Base-by-base conservation (phyloP, 345 rosid genomes). In the Lumnitzera littorea region DNA sequence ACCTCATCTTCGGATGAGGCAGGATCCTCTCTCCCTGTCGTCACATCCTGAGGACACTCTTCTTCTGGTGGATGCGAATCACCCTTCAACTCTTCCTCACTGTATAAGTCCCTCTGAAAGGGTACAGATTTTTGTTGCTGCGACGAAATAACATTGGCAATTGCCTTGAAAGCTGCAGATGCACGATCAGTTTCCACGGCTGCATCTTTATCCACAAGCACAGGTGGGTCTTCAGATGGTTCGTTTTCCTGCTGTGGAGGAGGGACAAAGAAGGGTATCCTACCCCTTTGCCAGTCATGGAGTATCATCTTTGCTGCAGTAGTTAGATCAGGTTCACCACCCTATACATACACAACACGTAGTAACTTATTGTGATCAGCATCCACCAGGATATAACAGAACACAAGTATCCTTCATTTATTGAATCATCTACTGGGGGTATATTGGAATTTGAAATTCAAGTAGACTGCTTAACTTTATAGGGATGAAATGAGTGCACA, bases 211-310 rank as follows among this genome's bases (percentile, higher is more conserved):
- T 78, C 84, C 12, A 75, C 61, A 23, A 67, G 66, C 15, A 71
- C 70, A 20, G 55, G 55, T 53, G 80, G 68, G 53, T 78, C 81
- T 59, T 62, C 80, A 1, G 66, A 54, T 25, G 66, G 53, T 29
- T 60, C 65, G 0, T 57, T 68, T 2, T 88, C 86, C 56, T 41
- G 63, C 70, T 50, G 70, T 1, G 91, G 96, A 36, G 98, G 98
- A 14, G 92, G 80, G 15, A 91, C 91, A 47, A 89, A 91, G 80
- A 89, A 89, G 24, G 98, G 96, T 63, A 91, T 87, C 59, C 53
- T 82, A 25, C 98, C 98, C 64, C 98, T 82, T 74, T 91, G 98
- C 98, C 98, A 87, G 73, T 91, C 98, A 55, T 91, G 98, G 49
- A 91, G 96, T 51, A 91, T 66, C 98, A 89, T 91, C 84, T 89